Evolutionary conservation across 176 grass and related monocot species (phyloP), one percentile per base, ranked within the genome.

Genomic region (Lolium perenne): DNA sequence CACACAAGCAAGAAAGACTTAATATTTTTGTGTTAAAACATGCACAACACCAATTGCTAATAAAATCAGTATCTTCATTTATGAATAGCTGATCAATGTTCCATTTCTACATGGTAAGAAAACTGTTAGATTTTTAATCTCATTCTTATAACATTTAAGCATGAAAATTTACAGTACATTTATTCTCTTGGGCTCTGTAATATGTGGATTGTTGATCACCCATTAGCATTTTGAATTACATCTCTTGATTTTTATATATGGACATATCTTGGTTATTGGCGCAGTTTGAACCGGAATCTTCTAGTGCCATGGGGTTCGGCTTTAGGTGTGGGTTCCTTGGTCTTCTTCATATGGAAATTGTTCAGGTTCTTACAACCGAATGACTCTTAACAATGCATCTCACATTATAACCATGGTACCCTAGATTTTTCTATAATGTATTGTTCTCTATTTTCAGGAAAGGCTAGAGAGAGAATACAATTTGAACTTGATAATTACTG

Each of bases 261-360:
- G 64, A 10, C 18, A 64, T 87, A 16, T 74, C 17, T 77, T 90
- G 29, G 21, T 57, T 86, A 41, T 61, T 71, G 26, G 29, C 84
- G 79, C 83, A 98, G 95, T 98, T 98, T 89, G 95, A 98, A 81
- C 95, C 95, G 0, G 95, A 98, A 92, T 92, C 87, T 83, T 98
- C 95, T 4, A 89, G 93, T 89, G 95, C 95, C 63, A 98, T 98
- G 95, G 95, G 95, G 10, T 98, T 98, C 66, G 95, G 95, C 68
- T 98, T 98, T 86, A 90, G 95, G 79, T 98, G 95, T 86, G 95
- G 95, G 12, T 98, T 98, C 88, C 91, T 98, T 51, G 93, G 93
- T 68, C 89, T 98, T 72, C 95, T 98, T 80, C 95, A 98, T 89
- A 95, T 98, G 95, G 95, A 98, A 88, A 98, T 98, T 86, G 95